Evolutionary conservation across 2,329 filamentous ascomycete genomes (phyloP), one percentile per base, ranked within the genome.

Genomic region (Atkinsonella texensis): DNA sequence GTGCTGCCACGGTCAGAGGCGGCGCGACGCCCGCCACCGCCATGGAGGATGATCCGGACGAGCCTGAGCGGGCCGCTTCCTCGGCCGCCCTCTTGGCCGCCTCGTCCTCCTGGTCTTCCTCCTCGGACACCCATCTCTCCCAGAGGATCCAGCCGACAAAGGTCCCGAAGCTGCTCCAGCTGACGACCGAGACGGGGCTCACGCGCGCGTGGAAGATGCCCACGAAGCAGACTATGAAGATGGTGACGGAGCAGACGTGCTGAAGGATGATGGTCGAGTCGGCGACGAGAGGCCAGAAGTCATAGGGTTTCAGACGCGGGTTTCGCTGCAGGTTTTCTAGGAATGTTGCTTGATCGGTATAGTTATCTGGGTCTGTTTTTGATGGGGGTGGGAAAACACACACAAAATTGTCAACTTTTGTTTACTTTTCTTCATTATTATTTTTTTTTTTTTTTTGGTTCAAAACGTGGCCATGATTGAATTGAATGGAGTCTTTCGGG

Each of bases 261-360:
- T 98, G 93, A 17, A 97, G 87, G 58, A 98, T 96, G 53, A 97
- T 89, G 3, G 91, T 96, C 13, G 88, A 91, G 66, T 97, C 91
- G 52, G 89, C 87, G 48, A 97, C 89, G 35, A 98, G 76, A 9
- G 90, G 89, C 91, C 93, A 98, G 69, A 98, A 98, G 63, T 97
- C 90, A 68, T 98, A 98, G 0, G 91, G 91, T 58, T 93, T 85
- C 49, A 97, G 79, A 41, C 90, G 84, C 4, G 91, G 91, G 66
- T 98, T 98, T 46, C 90, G 82, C 68, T 98, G 91, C 17, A 98
- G 80, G 61, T 95, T 89, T 64, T 96, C 91, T 58, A 98, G 83
- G 62, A 98, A 98, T 1, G 93, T 97, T 54, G 88, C 87, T 64
- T 93, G 89, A 65, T 98, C 93, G 41, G 93, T 97, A 66, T 97